Conservation (phyloP, 2,329 filamentous ascomycete species). For the Ciborinia camelliae region DNA sequence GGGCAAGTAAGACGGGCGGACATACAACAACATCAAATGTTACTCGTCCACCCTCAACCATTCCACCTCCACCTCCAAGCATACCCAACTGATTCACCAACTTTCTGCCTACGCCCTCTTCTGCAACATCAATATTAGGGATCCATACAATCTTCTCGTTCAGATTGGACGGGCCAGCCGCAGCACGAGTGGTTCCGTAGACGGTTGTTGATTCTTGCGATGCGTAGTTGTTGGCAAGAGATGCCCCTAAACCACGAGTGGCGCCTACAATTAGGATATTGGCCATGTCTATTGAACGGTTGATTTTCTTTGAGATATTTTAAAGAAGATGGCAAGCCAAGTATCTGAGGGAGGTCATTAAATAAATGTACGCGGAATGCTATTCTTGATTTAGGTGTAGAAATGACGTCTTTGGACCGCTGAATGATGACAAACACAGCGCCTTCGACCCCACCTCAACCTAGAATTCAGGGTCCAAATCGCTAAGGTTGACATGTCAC, state of each 20-base stretch:
- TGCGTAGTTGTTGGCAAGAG: conserved; percentile 57
- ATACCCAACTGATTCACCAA: conserved; percentile 45
- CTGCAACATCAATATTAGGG: conserved; percentile 53
- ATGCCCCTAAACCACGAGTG: conserved; percentile 64
- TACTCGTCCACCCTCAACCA: conserved; percentile 34
- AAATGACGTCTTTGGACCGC: neutral
- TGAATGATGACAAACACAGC: conserved; percentile 2
- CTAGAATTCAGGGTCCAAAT: neutral
- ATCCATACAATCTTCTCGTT: conserved; percentile 52
- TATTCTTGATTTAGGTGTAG: neutral
- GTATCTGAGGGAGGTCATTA: neutral
- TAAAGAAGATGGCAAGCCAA: neutral
- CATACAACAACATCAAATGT: conserved; percentile 47
- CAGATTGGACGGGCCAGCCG: conserved; percentile 42
- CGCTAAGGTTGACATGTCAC: too few species aligned
- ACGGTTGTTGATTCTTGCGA: conserved; percentile 47
- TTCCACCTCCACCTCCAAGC: conserved; percentile 31
- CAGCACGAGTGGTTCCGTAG: conserved; percentile 56
- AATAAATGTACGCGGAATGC: neutral
- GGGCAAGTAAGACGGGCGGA: conserved; percentile 15
- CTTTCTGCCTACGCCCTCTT: conserved; percentile 46
- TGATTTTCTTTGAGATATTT: neutral
- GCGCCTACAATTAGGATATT: conserved; percentile 61
- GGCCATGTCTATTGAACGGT: neutral
- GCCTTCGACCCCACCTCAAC: neutral